Conservation (phyloP, 805 yeast species). For the Saturnispora zaruensis region DNA sequence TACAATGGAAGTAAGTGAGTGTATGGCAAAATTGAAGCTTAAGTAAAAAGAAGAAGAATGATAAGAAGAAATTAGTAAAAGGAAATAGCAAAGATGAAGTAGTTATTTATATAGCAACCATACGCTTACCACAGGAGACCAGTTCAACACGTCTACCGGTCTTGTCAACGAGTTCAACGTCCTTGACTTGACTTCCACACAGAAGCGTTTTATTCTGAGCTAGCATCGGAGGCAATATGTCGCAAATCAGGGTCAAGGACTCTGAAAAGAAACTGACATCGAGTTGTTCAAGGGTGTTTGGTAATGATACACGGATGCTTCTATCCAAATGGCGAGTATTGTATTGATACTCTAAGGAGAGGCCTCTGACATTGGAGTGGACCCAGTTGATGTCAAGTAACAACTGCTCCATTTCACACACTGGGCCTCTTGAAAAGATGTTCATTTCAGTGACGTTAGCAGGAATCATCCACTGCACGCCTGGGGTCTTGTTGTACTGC, state of each 20-base stretch:
- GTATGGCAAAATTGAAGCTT: background rate
- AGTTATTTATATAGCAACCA: constrained; percentile 5
- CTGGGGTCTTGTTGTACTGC: constrained; percentile 5
- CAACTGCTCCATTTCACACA: constrained; percentile 4
- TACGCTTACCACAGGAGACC: background rate
- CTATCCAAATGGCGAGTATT: constrained; percentile 5
- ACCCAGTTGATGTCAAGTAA: constrained; percentile 5
- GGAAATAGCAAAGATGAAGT: background rate
- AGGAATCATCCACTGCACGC: background rate
- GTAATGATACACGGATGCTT: constrained; percentile 1
- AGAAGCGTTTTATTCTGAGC: background rate
- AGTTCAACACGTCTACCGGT: background rate
- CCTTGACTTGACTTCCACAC: constrained; percentile 4
- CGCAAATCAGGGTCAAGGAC: constrained; percentile 5
- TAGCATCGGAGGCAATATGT: constrained; percentile 3
- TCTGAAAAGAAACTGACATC: constrained; percentile 7
- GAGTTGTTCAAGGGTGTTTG: constrained; percentile 5
- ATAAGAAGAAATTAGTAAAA: background rate
- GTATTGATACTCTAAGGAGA: constrained; percentile 8
- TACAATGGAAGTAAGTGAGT: background rate
- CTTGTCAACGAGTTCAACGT: constrained; percentile 3
- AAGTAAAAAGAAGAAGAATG: background rate
- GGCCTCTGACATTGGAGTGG: constrained; percentile 6
- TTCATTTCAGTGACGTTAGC: constrained; percentile 2
- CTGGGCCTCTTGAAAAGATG: constrained; percentile 7